Conservation (phyloP, 2,329 filamentous ascomycete genomes). For the Blastomyces emzantsi region DNA sequence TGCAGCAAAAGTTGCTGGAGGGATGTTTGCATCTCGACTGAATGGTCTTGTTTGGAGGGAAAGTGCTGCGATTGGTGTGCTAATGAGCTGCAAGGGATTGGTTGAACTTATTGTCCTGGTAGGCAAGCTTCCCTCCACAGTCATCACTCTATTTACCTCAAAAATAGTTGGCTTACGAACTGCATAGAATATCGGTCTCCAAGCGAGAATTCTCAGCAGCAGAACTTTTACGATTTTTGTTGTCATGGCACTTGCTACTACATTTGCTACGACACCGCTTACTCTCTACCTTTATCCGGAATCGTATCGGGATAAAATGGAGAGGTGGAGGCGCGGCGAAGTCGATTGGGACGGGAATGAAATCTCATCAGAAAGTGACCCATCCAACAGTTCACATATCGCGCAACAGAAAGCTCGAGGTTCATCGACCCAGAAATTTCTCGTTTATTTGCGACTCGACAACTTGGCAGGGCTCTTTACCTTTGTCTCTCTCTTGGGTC, state of each 20-base stretch:
- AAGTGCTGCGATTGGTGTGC: constrained; percentile 71
- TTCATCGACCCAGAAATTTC: constrained; percentile 52
- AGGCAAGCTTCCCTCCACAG: constrained; percentile 28
- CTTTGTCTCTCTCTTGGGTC: constrained; percentile 70
- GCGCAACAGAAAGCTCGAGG: constrained; percentile 43
- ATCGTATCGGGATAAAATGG: constrained; percentile 65
- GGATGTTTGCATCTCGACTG: constrained; percentile 64
- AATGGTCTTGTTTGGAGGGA: constrained; percentile 84
- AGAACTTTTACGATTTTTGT: constrained; percentile 90
- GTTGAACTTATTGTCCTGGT: constrained; percentile 93
- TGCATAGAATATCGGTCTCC: constrained; percentile 63
- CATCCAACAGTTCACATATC: constrained; percentile 33
- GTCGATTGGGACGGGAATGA: constrained; percentile 76
- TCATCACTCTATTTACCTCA: neutral
- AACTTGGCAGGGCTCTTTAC: constrained; percentile 74
- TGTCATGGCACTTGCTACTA: constrained; percentile 84
- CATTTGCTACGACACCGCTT: constrained; percentile 72
- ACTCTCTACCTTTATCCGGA: constrained; percentile 65
- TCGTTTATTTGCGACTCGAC: constrained; percentile 77
- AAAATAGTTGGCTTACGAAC: neutral
- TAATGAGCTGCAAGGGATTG: constrained; percentile 96
- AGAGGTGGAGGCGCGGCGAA: constrained; percentile 69
- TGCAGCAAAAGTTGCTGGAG: constrained; percentile 73
- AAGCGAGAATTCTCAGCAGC: constrained; percentile 70
- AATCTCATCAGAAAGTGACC: constrained; percentile 36